phyloP scores from a whole-genome alignment of 768 basidiomycete species.

The Lactifluus echinatus region DNA sequence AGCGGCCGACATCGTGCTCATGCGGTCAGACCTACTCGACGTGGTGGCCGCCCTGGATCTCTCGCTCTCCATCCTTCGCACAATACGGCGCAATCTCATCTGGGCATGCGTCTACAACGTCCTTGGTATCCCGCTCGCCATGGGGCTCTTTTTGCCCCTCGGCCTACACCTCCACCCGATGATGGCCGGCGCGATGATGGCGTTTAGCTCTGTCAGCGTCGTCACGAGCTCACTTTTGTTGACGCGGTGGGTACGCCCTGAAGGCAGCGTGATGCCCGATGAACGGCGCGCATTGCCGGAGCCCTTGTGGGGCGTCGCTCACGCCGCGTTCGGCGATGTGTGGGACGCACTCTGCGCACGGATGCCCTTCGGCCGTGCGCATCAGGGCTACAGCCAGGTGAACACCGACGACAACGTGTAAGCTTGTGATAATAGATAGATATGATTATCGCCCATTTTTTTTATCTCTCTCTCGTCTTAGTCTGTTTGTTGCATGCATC shows the following conservation, averaged over 20 bases:
- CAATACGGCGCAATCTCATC: slow-evolving; percentile 86
- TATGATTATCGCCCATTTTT: no score
- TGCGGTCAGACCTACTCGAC: slow-evolving; percentile 93
- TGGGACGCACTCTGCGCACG: slow-evolving; percentile 36
- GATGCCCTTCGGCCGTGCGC: slow-evolving; percentile 33
- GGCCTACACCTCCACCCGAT: slow-evolving; percentile 94
- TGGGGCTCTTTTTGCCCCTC: slow-evolving; percentile 91
- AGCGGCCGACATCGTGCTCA: slow-evolving; percentile 96
- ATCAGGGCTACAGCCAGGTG: slow-evolving; percentile 57
- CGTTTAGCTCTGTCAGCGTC: slow-evolving; percentile 92
- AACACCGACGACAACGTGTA: slow-evolving; percentile 48
- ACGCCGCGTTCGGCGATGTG: slow-evolving; percentile 36
- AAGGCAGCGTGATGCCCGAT: slow-evolving; percentile 60
- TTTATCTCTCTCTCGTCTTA: no score
- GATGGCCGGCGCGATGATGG: slow-evolving; percentile 99
- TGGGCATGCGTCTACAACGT: slow-evolving; percentile 97
- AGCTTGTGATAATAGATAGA: neutral
- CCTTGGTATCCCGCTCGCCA: slow-evolving; percentile 91
- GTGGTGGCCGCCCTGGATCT: slow-evolving; percentile 95
- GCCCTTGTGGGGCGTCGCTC: slow-evolving; percentile 35
- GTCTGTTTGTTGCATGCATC: no score
- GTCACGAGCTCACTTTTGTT: slow-evolving; percentile 84
- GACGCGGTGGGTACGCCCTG: slow-evolving; percentile 74
- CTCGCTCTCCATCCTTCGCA: slow-evolving; percentile 77
- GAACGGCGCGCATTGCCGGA: slow-evolving; percentile 30